A percentile compares a stretch with the other conserved stretches of the same genome.
Conservation (phyloP, 2,329 filamentous ascomycete genomes). For the Pestalotiopsis sp. region DNA sequence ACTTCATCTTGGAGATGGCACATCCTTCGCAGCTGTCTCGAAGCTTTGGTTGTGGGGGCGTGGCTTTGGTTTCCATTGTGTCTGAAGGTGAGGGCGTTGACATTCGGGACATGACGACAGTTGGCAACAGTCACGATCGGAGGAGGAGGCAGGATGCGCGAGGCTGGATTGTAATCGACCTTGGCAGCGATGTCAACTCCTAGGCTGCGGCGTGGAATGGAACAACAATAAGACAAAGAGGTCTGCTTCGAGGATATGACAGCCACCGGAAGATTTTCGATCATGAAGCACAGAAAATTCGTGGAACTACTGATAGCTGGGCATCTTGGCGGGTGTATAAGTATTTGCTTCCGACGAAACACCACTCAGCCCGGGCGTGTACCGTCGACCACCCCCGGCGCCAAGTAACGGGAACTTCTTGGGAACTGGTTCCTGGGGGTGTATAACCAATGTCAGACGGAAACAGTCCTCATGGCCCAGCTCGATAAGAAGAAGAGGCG, state of each 20-base stretch:
- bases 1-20: conserved; percentile 26
- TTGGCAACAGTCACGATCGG: neutral
- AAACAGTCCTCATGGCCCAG: neutral
- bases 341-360: neutral
- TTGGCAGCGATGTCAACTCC: neutral
- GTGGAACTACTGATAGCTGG: neutral
- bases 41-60: neutral
- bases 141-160: neutral
- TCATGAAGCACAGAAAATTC: neutral
- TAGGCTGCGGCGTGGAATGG: neutral
- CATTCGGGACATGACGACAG: neutral
- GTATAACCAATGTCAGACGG: neutral
- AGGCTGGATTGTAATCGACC: neutral
- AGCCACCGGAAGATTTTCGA: neutral
- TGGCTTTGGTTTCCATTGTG: neutral
- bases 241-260: neutral
- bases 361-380: neutral
- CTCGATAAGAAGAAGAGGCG: neutral
- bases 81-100: neutral
- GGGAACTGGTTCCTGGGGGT: neutral
- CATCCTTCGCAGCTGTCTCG: conserved; percentile 25
- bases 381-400: neutral
- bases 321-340: neutral
- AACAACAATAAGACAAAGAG: neutral
- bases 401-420: neutral